A percentile compares a stretch with the other conserved stretches of the same genome.
Evolutionary conservation across 2,329 filamentous ascomycete species (phyloP).

Genomic region (Ascochyta rabiei): DNA sequence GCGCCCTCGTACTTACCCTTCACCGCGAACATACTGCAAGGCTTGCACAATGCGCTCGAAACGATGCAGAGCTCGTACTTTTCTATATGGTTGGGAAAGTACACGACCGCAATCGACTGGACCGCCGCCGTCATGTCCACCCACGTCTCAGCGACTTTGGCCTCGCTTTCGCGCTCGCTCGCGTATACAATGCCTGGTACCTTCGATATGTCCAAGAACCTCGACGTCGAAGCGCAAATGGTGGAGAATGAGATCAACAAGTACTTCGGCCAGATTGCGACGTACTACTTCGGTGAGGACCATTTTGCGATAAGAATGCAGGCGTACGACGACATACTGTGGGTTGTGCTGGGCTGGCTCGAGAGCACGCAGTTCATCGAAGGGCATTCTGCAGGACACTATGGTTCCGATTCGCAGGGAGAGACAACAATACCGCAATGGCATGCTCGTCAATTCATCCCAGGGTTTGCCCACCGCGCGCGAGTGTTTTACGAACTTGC

Average conservation of each 20-base stretch:
- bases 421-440: slow-evolving; percentile 53
- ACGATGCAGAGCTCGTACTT: slow-evolving; percentile 83
- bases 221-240: slow-evolving; percentile 51
- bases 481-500: slow-evolving; percentile 86
- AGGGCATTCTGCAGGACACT: slow-evolving; percentile 70
- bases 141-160: slow-evolving; percentile 74
- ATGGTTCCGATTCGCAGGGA: slow-evolving; percentile 40
- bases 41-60: slow-evolving; percentile 64
- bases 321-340: slow-evolving; percentile 93
- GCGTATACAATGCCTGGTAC: slow-evolving; percentile 49
- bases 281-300: slow-evolving; percentile 88
- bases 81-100: slow-evolving; percentile 75
- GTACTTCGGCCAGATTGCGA: slow-evolving; percentile 77
- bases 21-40: slow-evolving; percentile 32
- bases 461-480: slow-evolving; percentile 80
- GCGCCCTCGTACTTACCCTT: slow-evolving; percentile 2
- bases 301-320: slow-evolving; percentile 73
- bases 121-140: slow-evolving; percentile 85
- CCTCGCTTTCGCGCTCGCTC: slow-evolving; percentile 70
- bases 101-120: slow-evolving; percentile 91
- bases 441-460: slow-evolving; percentile 78
- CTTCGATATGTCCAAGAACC: slow-evolving; percentile 33
- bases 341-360: slow-evolving; percentile 92
- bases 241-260: slow-evolving; percentile 81
- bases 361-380: slow-evolving; percentile 79